Evolutionary conservation across 2,329 filamentous ascomycete genomes (phyloP), one percentile per base, ranked within the genome.

Genomic region (Pseudopithomyces maydicus): DNA sequence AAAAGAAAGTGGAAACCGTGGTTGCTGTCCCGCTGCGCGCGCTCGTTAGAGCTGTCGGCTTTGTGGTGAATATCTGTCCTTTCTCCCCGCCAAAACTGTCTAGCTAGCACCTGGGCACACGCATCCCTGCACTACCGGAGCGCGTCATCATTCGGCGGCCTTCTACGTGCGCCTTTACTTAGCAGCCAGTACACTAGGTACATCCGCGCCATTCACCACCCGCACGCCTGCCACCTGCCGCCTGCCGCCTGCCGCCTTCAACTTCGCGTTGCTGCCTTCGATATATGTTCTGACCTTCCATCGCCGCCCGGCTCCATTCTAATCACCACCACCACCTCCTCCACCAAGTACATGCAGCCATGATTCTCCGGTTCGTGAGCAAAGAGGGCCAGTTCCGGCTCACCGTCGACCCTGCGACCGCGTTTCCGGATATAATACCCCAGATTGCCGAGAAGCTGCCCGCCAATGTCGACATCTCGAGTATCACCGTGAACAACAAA

Each of bases 311-410:
- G 49, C 38, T 29, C 45, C 35, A 55, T 55, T 15, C 26, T 23
- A 12, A 20, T 5, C 29, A 22, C 22, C 32, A 35, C 36, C 38
- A 23, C 26, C 33, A 29, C 46, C n/a, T n/a, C n/a, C n/a, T n/a
- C 29, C 35, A 35, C 44, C 41, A 52, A 42, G 32, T 26, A 52
- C 38, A 59, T 54, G 39, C 36, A 54, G 56, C 47, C 58, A 97
- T 97, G 87, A 84, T 97, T 71, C 82, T 97, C 55, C 87, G 93
- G 76, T 90, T 97, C 67, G 89, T 93, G 70, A 92, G 92, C 74
- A 92, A 91, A 63, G 92, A 97, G 80, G 95, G 95, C 80, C 95
- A 95, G 83, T 89, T 93, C 77, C 90, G 95, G 67, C 82, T 98
- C 69, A 90, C 84, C 50, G 85, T 96, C 65, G 88, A 93, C 67